Conservation (phyloP, 2,329 filamentous ascomycete species). For the Colletotrichum camelliae region DNA sequence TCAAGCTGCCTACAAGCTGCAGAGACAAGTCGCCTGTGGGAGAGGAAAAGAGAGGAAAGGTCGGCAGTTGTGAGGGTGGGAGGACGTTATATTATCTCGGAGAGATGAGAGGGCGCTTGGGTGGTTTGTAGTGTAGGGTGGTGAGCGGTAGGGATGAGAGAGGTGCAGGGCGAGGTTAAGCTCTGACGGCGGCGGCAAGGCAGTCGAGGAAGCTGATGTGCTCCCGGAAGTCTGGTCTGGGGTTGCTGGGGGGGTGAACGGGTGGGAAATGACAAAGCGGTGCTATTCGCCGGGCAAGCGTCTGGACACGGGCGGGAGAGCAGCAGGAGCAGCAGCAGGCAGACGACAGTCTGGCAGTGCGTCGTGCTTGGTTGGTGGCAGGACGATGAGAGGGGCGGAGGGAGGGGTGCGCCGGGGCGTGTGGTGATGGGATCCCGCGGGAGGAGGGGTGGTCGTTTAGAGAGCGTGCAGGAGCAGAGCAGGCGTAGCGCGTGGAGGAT, state of each 20-base stretch:
- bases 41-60: conserved; percentile 26
- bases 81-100: conserved; percentile 39
- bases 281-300: conserved; percentile 13
- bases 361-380: neutral
- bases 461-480: conserved; percentile 1
- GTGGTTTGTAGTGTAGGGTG: conserved; percentile 21
- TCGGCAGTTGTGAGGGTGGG: conserved; percentile 39
- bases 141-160: neutral
- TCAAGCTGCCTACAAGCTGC: conserved; percentile 38
- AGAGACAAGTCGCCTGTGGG: conserved; percentile 41
- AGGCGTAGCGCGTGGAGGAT: conserved; percentile 21
- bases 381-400: conserved; percentile 10
- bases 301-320: conserved; percentile 14
- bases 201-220: conserved; percentile 14
- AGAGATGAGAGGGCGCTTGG: conserved; percentile 36
- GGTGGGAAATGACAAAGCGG: conserved; percentile 17
- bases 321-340: conserved; percentile 1
- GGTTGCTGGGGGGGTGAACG: conserved; percentile 20
- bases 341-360: conserved; percentile 2
- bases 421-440: conserved; percentile 11
- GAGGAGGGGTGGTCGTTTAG: neutral
- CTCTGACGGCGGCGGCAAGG: conserved; percentile 22
- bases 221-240: conserved; percentile 21
- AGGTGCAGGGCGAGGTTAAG: conserved; percentile 19
- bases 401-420: conserved; percentile 13